Conservation (phyloP, 2,329 filamentous ascomycete genomes). For the Trichoderma sp. region DNA sequence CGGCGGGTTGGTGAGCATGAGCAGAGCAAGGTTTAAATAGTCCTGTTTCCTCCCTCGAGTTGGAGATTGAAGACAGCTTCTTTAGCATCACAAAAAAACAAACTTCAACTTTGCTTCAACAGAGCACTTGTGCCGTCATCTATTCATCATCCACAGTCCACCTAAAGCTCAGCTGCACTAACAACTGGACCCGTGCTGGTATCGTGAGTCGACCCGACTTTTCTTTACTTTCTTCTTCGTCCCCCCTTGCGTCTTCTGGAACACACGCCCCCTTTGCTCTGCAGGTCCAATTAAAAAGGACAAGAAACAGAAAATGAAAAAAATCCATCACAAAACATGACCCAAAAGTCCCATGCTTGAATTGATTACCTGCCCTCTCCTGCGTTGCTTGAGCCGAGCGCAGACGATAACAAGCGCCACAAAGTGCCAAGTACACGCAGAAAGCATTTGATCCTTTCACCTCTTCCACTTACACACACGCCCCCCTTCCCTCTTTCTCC, state of each 20-base stretch:
- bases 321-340: neutral
- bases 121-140: constrained; percentile 12
- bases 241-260: neutral
- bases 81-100: neutral
- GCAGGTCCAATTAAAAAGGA: neutral
- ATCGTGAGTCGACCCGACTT: neutral
- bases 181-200: neutral
- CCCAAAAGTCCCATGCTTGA: constrained; percentile 9
- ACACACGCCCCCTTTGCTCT: neutral
- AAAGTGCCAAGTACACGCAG: neutral
- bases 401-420: constrained; percentile 9
- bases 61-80: neutral
- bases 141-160: constrained; percentile 6
- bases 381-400: constrained; percentile 8
- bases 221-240: neutral
- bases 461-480: constrained; percentile 2
- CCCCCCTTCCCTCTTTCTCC: neutral
- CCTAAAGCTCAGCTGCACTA: neutral
- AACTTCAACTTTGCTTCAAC: neutral
- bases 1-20: neutral
- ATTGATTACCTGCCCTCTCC: neutral
- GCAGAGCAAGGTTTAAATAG: constrained; percentile 8
- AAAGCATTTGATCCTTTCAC: neutral
- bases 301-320: neutral
- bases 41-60: neutral